A percentile compares a stretch with the other conserved stretches of the same genome.
Conservation (phyloP, 441 rosid genomes). For the Gossypium schwendimanii region DNA sequence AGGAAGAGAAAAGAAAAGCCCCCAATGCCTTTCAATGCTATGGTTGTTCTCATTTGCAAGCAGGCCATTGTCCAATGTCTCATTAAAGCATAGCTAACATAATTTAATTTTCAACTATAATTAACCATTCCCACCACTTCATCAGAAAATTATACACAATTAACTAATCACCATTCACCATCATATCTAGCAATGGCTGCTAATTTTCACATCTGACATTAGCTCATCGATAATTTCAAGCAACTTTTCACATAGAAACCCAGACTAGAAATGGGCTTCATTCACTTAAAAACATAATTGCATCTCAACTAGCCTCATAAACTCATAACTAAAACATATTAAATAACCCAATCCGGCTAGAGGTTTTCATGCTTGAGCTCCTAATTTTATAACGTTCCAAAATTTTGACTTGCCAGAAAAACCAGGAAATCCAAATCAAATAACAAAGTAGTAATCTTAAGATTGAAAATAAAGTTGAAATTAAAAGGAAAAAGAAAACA, state of each 20-base stretch:
- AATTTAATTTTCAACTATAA: neutral
- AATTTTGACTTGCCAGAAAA: neutral
- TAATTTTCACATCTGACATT: slow-evolving; percentile 2
- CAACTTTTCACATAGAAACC: neutral
- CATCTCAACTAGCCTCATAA: neutral
- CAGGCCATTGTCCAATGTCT: neutral
- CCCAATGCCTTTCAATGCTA: slow-evolving; percentile 8
- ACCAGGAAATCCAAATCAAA: neutral
- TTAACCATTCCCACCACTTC: neutral
- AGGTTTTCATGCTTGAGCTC: neutral
- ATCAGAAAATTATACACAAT: neutral
- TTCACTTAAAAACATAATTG: neutral
- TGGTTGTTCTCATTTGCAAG: neutral
- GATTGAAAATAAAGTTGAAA: neutral
- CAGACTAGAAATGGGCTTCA: neutral
- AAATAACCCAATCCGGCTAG: neutral
- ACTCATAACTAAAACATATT: neutral
- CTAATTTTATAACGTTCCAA: neutral
- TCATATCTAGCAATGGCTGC: neutral
- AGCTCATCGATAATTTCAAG: neutral
- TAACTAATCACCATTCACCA: slow-evolving; percentile 5
- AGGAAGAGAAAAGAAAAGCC: neutral
- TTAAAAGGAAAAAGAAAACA: neutral
- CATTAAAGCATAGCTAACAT: neutral
- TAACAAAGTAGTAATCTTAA: neutral